Evolutionary conservation across 2,329 filamentous ascomycete genomes (phyloP).

Genomic region (Paramyrothecium sp.): DNA sequence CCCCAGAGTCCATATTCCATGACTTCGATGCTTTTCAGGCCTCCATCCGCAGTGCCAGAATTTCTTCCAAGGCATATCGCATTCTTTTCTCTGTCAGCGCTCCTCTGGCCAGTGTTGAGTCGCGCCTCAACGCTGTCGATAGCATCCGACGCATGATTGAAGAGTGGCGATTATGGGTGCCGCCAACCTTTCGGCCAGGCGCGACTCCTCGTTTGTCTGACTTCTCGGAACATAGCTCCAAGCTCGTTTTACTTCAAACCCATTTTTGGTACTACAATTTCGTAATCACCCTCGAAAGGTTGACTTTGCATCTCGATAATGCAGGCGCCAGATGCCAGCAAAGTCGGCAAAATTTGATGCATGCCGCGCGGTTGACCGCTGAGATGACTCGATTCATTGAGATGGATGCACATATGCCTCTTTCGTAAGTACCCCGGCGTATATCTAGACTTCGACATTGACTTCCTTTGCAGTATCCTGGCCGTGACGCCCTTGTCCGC

Average conservation of each 20-base stretch:
- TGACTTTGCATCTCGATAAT: slow-evolving; percentile 22
- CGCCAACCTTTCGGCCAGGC: slow-evolving; percentile 25
- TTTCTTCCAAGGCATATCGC: slow-evolving; percentile 29
- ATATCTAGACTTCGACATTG: not conserved
- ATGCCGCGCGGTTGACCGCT: slow-evolving; percentile 26
- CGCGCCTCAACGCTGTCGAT: slow-evolving; percentile 17
- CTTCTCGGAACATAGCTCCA: slow-evolving; percentile 10
- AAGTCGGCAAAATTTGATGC: slow-evolving; percentile 23
- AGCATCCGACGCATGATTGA: slow-evolving; percentile 22
- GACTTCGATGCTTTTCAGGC: slow-evolving; percentile 33
- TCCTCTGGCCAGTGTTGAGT: slow-evolving; percentile 14
- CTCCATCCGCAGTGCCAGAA: slow-evolving; percentile 24
- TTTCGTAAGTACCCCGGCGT: slow-evolving; percentile 24
- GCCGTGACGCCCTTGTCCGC: slow-evolving; percentile 13
- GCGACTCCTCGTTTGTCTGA: slow-evolving; percentile 14
- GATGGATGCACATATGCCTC: slow-evolving; percentile 26
- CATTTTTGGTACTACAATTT: slow-evolving; percentile 28
- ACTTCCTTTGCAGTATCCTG: slow-evolving; percentile 10
- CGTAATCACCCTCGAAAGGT: slow-evolving; percentile 26
- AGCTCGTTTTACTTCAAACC: slow-evolving; percentile 20
- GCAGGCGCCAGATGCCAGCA: slow-evolving; percentile 11
- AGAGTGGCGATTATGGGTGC: slow-evolving; percentile 26
- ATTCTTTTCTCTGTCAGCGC: slow-evolving; percentile 33
- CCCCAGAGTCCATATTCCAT: slow-evolving; percentile 27
- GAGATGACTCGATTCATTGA: slow-evolving; percentile 32